These are phyloP conservation scores for Aplosporella prunicola DNA, from an alignment of 2,329 filamentous ascomycete genomes.

Conservation along the genomic window DNA sequence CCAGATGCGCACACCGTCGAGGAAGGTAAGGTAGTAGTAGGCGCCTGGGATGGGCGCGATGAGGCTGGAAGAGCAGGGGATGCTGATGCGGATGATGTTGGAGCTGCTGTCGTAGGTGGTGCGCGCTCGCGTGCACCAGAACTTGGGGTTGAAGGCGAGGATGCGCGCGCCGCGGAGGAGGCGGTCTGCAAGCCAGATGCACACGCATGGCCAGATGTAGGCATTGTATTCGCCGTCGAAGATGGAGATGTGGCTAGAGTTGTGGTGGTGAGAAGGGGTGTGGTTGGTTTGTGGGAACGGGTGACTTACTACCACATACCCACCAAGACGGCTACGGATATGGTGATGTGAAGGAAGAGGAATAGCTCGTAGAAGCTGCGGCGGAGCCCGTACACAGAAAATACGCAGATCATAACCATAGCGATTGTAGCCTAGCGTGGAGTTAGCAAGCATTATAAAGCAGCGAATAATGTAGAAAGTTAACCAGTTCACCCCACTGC, in stretches of 20 bases:
- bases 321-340: slow-evolving; percentile 34
- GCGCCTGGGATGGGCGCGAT: slow-evolving; percentile 35
- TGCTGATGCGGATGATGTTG: slow-evolving; percentile 40
- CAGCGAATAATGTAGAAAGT: not conserved
- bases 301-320: slow-evolving; percentile 43
- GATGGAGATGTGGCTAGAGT: slow-evolving; percentile 42
- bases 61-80: slow-evolving; percentile 27
- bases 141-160: slow-evolving; percentile 36
- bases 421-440: slow-evolving; percentile 22
- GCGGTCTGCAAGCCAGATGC: slow-evolving; percentile 44
- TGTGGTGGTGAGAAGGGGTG: slow-evolving; percentile 9
- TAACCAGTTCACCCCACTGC: not conserved
- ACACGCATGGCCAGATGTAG: slow-evolving; percentile 42
- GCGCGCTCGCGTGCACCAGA: slow-evolving; percentile 25
- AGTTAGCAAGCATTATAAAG: not conserved
- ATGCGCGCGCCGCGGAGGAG: slow-evolving; percentile 37
- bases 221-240: slow-evolving; percentile 41
- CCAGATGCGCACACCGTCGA: slow-evolving; percentile 35
- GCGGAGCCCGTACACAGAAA: slow-evolving; percentile 45
- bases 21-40: slow-evolving; percentile 44
- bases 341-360: slow-evolving; percentile 36
- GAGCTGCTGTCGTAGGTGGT: slow-evolving; percentile 36
- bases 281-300: not conserved
- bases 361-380: slow-evolving; percentile 38
- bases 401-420: slow-evolving; percentile 37